Percentiles rank a stretch among this genome's conserved stretches.
Evolutionary conservation across 371 early-diverging fungal species (phyloP).

Genomic region (Phascolomyces articulosus): DNA sequence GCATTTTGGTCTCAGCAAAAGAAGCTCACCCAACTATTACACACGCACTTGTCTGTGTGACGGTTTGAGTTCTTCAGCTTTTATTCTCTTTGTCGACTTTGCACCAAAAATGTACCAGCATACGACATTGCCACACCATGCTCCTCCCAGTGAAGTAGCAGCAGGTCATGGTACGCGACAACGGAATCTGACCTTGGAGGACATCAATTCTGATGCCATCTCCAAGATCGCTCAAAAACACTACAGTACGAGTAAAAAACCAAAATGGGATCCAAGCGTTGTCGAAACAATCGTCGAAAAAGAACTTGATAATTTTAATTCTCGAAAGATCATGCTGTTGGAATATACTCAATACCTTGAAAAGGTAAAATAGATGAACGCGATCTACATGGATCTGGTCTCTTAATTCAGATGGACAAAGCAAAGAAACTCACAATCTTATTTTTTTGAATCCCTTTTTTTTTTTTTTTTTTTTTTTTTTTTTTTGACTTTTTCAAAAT

Average conservation of each 20-base stretch:
- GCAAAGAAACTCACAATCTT: no score
- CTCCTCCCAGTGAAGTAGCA: constrained; percentile 40
- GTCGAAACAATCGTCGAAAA: constrained; percentile 63
- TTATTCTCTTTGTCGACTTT: no score
- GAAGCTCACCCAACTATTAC: no score
- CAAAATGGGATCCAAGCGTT: constrained; percentile 54
- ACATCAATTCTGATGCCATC: constrained; percentile 61
- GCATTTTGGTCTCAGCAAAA: no score
- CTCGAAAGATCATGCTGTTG: constrained; percentile 62
- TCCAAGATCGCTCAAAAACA: constrained; percentile 52
- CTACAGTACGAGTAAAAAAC: constrained; percentile 28
- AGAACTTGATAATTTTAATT: constrained; percentile 59
- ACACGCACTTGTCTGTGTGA: no score
- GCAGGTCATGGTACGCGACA: constrained; percentile 33
- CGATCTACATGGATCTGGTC: not conserved
- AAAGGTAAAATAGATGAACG: constrained; percentile 50
- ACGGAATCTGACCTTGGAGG: constrained; percentile 48
- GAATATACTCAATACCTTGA: constrained; percentile 85
- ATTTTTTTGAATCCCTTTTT: no score
- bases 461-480: no score
- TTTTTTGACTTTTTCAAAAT: not conserved
- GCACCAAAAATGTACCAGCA: constrained; percentile 35
- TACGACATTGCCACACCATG: constrained; percentile 51
- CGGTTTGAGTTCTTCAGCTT: no score
- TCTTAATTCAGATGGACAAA: no score